A percentile compares a stretch with the other conserved stretches of the same genome.
Conservation (phyloP, 768 basidiomycete species). For the Xerocomus spinulosus region DNA sequence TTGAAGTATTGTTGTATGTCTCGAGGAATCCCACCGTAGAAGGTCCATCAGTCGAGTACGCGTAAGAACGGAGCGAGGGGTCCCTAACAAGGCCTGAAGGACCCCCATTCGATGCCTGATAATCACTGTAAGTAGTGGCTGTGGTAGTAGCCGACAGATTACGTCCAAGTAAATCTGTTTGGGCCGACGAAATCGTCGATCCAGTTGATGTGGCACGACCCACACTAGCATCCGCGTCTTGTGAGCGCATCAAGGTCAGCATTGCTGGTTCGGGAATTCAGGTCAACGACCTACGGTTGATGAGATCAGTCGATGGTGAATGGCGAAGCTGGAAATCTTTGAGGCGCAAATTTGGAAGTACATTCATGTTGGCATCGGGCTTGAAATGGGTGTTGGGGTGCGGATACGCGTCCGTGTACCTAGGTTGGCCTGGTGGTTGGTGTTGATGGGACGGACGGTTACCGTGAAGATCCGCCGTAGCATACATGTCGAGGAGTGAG, state of each 20-base stretch:
- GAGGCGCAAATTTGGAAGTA: conserved; percentile 12
- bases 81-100: conserved; percentile 13
- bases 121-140: conserved; percentile 20
- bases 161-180: conserved; percentile 21
- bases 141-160: conserved; percentile 25
- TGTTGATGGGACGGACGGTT: conserved; percentile 19
- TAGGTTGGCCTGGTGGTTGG: conserved; percentile 17
- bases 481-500: conserved; percentile 21
- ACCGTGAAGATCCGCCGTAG: conserved; percentile 14
- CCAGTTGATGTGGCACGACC: conserved; percentile 28
- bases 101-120: conserved; percentile 14
- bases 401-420: conserved; percentile 15
- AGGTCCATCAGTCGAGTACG: conserved; percentile 19
- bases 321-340: conserved; percentile 18
- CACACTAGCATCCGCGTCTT: conserved; percentile 17
- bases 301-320: conserved; percentile 19
- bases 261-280: not conserved
- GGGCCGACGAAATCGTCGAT: conserved; percentile 27
- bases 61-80: conserved; percentile 15
- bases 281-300: conserved; percentile 19
- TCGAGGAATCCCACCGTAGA: conserved; percentile 21
- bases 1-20: conserved; percentile 14
- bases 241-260: conserved; percentile 5
- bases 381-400: conserved; percentile 10
- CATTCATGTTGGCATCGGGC: conserved; percentile 10